phyloP scores from a whole-genome alignment of 352 stramenopile species.

The Phytophthora hybrid region DNA sequence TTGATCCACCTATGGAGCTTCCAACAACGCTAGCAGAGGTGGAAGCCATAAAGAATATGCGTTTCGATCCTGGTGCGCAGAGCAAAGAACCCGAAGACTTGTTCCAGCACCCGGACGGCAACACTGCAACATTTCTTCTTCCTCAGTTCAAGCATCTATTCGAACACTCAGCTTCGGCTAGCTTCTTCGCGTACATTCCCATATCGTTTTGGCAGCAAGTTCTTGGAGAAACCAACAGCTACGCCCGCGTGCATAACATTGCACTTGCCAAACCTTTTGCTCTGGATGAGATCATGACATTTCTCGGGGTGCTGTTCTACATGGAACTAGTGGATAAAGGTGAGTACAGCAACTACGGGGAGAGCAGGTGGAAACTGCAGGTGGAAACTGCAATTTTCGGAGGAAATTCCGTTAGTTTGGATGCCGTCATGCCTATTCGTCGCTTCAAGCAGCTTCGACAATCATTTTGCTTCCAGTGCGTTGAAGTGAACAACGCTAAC shows the following conservation, averaged over 20 bases:
- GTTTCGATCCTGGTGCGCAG: neutral
- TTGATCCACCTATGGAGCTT: conserved; percentile 2
- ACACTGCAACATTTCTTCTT: neutral
- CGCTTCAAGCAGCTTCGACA: conserved; percentile 40
- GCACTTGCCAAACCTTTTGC: neutral
- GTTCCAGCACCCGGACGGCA: conserved; percentile 10
- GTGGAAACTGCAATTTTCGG: conserved; percentile 25
- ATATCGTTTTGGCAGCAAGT: conserved; percentile 41
- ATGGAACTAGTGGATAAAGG: neutral
- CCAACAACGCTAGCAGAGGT: conserved; percentile 4
- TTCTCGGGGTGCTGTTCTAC: neutral
- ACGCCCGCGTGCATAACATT: conserved; percentile 15
- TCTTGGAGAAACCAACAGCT: conserved; percentile 32
- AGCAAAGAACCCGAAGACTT: neutral
- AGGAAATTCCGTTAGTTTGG: neutral
- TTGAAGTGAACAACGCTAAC: conserved; percentile 12
- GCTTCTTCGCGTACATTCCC: conserved; percentile 39
- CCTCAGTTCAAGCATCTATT: conserved; percentile 27
- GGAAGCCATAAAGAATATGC: neutral
- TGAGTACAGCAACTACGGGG: neutral
- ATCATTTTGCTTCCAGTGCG: conserved; percentile 34
- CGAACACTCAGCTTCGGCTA: conserved; percentile 34
- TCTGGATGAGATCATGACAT: neutral
- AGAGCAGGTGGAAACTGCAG: conserved; percentile 5
- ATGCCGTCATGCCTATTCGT: conserved; percentile 34